A percentile compares a stretch with the other conserved stretches of the same genome.
These are phyloP conservation scores for Hyaloperonospora arabidopsidis DNA, from an alignment of 352 stramenopile species.

Conservation along the genomic window DNA sequence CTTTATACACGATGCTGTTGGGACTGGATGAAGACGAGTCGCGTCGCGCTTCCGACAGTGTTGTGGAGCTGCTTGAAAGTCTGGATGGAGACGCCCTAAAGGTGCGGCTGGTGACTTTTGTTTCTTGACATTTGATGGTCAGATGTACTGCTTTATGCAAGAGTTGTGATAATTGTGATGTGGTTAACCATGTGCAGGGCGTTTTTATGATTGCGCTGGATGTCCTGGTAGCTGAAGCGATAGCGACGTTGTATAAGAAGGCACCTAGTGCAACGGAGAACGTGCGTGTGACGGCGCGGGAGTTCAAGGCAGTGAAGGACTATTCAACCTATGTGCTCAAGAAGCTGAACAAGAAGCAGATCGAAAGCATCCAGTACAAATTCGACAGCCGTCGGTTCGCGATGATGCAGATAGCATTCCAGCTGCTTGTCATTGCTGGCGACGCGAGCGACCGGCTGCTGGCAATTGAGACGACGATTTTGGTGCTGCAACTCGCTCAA, in stretches of 20 bases:
- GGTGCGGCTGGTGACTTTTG: conserved; percentile 17
- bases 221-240: conserved; percentile 47
- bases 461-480: conserved; percentile 50
- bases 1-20: conserved; percentile 24
- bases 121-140: too few species aligned
- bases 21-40: conserved; percentile 30
- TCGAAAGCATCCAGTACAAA: conserved; percentile 35
- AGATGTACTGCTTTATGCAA: too few species aligned
- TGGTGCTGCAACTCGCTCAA: conserved; percentile 59
- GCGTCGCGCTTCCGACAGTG: conserved; percentile 40
- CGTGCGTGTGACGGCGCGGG: conserved; percentile 32
- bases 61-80: conserved; percentile 54
- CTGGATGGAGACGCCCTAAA: conserved; percentile 71
- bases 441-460: conserved; percentile 40
- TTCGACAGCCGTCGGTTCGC: conserved; percentile 57
- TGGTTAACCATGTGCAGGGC: conserved; percentile 41
- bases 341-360: conserved; percentile 36
- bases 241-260: conserved; percentile 48
- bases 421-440: conserved; percentile 51
- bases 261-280: conserved; percentile 43
- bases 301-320: conserved; percentile 50
- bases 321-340: conserved; percentile 41
- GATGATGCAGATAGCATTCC: conserved; percentile 59
- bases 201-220: conserved; percentile 65
- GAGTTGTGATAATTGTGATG: too few species aligned